Evolutionary conservation across 192 early-diverging fungal species (phyloP).

Genomic region (Chytriomyces hyalinus): DNA sequence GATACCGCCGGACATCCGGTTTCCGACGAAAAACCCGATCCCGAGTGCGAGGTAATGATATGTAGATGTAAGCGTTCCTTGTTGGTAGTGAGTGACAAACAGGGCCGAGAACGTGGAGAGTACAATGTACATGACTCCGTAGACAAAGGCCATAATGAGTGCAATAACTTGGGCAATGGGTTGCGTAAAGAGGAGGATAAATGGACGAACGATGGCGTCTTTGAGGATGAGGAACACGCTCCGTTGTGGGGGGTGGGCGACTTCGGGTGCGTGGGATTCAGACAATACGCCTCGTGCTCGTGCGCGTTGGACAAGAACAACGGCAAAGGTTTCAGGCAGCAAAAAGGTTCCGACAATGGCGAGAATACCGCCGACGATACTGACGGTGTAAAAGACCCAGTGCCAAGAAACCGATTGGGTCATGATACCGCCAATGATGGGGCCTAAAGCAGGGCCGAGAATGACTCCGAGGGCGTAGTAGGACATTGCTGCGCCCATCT

Average conservation of each 20-base stretch:
- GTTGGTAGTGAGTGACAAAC: slow-evolving; percentile 13
- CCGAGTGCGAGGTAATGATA: slow-evolving; percentile 23
- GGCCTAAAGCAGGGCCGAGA: slow-evolving; percentile 58
- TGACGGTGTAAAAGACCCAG: slow-evolving; percentile 64
- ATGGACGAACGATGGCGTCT: slow-evolving; percentile 4
- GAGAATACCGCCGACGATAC: slow-evolving; percentile 60
- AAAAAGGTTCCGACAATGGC: slow-evolving; percentile 55
- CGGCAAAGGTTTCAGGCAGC: slow-evolving; percentile 61
- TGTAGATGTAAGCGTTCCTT: slow-evolving; percentile 8
- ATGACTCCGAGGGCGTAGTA: slow-evolving; percentile 58
- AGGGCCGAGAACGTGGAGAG: slow-evolving; percentile 16
- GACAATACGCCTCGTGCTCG: neutral
- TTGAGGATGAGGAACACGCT: neutral
- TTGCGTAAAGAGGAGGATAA: slow-evolving; percentile 25
- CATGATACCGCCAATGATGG: slow-evolving; percentile 60
- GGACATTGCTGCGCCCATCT: slow-evolving; percentile 62
- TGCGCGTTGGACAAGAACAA: neutral
- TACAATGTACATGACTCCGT: slow-evolving; percentile 31
- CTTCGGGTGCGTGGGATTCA: neutral
- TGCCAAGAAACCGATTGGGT: slow-evolving; percentile 57
- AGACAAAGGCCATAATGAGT: slow-evolving; percentile 28
- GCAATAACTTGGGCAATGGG: slow-evolving; percentile 16
- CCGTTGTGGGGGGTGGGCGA: neutral
- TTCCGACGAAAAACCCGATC: slow-evolving; percentile 26
- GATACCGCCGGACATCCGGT: slow-evolving; percentile 4